Percentiles rank a stretch among this genome's conserved stretches.
Evolutionary conservation across 139 green algal genomes (phyloP).

Genomic region (Trebouxia sp.): DNA sequence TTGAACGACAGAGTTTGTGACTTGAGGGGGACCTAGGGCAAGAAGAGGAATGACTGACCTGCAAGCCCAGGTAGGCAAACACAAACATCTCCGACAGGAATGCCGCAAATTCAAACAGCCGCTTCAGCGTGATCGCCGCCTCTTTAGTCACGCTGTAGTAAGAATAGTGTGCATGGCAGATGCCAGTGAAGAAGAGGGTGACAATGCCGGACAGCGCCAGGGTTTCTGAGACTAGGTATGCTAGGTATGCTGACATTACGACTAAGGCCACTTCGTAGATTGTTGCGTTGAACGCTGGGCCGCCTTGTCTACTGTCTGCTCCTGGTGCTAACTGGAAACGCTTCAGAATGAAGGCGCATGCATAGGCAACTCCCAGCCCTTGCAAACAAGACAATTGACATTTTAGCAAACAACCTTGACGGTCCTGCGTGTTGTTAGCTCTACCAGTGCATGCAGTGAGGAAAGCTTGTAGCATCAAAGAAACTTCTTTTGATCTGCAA

Average conservation of each 20-base stretch:
- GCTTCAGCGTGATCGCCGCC: constrained; percentile 50
- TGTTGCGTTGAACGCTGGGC: constrained; percentile 34
- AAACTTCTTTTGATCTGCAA: no score
- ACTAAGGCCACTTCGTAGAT: constrained; percentile 63
- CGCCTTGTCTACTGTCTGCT: background rate
- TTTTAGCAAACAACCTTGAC: no score
- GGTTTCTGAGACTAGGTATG: constrained; percentile 77
- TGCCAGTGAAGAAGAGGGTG: constrained; percentile 62
- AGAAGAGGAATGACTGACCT: constrained; percentile 40
- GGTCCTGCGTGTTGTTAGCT: no score
- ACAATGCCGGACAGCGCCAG: constrained; percentile 47
- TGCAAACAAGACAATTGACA: background rate
- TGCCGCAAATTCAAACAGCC: constrained; percentile 56
- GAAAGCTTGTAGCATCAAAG: no score
- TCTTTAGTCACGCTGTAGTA: constrained; percentile 57
- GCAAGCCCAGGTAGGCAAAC: constrained; percentile 77
- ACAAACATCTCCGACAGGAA: constrained; percentile 74
- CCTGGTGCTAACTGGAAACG: constrained; percentile 40
- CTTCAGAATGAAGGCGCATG: constrained; percentile 57
- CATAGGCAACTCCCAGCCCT: constrained; percentile 45
- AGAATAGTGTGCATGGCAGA: constrained; percentile 69
- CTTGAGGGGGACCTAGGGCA: background rate
- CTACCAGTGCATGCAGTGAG: background rate
- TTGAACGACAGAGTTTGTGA: background rate
- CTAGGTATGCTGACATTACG: constrained; percentile 53